Evolutionary conservation across 225 moss, liverwort and hornwort species (phyloP), one percentile per base, ranked within the genome.

Genomic region (Asterella californica): DNA sequence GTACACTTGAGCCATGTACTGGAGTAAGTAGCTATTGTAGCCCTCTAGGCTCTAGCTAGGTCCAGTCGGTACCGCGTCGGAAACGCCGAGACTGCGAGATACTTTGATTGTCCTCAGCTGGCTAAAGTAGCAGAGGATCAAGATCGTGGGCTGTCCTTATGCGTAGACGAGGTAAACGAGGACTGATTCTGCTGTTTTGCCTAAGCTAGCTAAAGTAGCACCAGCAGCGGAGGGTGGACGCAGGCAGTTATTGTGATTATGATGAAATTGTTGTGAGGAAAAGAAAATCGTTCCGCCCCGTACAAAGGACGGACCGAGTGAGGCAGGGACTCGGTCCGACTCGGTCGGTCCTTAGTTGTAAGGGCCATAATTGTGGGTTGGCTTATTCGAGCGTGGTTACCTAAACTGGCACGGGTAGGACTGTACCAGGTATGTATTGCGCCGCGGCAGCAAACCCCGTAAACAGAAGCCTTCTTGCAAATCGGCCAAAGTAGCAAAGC

Each of bases 41-140:
- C 38, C 11, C 12, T 70, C 70, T 27, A 65, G n/a, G n/a, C 64
- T 14, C 14, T 27, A 65, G 9, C 64, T 65, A 65, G n/a, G 7
- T 48, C 48, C 57, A 18, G 57, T 59, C 57, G 17, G 4, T 27
- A 12, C 12, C 64, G 5, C n/a, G 64, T 27, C 64, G 30, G 5
- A 65, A 32, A 65, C 64, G 64, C 64, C 64, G 29, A 32, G 15
- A 32, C 15, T 27, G 64, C 10, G 64, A 22, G 64, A 14, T 65
- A 22, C 10, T 32, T 27, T 22, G 9, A 5, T 65, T 65, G 64
- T 65, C 64, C 64, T 18, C 64, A 65, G 64, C 30, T 65, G 29
- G 64, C 64, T 65, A 65, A 65, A 65, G 64, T 65, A 65, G 64
- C 64, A 65, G 30, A 30, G 29, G 57, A 59, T 59, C 57, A 59